Percentiles rank a stretch among this genome's conserved stretches.
Conservation (phyloP, 306 rosid genomes). For the Acmispon strigosus region DNA sequence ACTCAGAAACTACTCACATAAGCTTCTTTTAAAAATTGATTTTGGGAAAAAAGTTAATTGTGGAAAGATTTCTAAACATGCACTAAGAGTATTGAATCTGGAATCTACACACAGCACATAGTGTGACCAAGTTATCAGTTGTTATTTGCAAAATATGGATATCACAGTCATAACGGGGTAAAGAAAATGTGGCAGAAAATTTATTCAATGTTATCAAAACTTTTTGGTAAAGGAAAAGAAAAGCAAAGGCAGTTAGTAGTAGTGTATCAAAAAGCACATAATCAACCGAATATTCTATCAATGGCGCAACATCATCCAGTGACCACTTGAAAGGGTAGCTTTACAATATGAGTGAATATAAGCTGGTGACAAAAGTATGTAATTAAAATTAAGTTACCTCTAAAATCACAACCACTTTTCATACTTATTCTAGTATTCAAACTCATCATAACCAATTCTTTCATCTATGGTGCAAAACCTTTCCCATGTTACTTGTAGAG, state of each 20-base stretch:
- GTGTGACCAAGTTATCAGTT: too few species aligned
- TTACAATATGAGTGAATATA: background rate
- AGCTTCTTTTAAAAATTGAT: too few species aligned
- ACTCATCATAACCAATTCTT: background rate
- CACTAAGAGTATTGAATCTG: too few species aligned
- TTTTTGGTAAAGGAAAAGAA: conserved; percentile 7
- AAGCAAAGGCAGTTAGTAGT: background rate
- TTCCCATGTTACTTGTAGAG: background rate
- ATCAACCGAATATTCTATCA: conserved; percentile 15
- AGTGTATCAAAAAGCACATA: background rate
- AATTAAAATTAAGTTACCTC: background rate
- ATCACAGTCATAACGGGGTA: background rate
- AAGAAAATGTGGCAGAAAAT: background rate
- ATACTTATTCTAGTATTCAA: background rate
- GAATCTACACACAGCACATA: too few species aligned
- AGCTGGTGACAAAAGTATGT: background rate
- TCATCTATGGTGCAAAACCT: background rate
- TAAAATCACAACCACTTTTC: background rate
- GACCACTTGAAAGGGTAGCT: conserved; percentile 19
- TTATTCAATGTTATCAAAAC: background rate
- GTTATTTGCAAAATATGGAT: background rate
- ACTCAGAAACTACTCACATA: too few species aligned
- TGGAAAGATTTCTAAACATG: too few species aligned
- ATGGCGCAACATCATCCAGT: background rate
- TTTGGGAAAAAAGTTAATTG: too few species aligned